Conservation (phyloP, 2,329 filamentous ascomycete genomes). For the Nemania serpens region DNA sequence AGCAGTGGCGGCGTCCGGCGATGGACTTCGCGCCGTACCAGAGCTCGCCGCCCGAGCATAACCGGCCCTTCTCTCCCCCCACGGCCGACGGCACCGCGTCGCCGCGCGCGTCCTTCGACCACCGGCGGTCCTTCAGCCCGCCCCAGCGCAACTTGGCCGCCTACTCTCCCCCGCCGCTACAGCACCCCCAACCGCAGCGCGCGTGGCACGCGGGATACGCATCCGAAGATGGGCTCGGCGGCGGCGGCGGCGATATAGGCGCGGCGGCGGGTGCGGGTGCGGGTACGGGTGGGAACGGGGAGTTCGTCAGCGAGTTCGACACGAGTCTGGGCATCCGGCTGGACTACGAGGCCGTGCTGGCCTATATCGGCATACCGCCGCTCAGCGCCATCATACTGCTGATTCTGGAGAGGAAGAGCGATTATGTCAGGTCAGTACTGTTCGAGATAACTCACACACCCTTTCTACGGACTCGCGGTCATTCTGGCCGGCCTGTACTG, state of each 20-base stretch:
- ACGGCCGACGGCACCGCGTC: conserved; percentile 49
- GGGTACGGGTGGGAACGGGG: conserved; percentile 41
- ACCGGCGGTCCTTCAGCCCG: conserved; percentile 53
- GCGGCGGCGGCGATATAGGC: conserved; percentile 22
- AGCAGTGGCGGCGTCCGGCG: conserved; percentile 29
- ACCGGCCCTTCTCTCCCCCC: conserved; percentile 78
- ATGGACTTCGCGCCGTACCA: conserved; percentile 99
- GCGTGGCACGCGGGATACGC: conserved; percentile 52
- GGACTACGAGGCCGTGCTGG: conserved; percentile 87
- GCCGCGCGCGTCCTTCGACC: conserved; percentile 63
- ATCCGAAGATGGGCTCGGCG: conserved; percentile 27
- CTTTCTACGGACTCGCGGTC: not conserved
- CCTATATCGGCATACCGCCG: conserved; percentile 85
- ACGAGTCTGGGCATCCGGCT: conserved; percentile 85
- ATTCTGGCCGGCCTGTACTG: not conserved
- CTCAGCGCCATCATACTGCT: conserved; percentile 83
- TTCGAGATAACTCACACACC: not conserved
- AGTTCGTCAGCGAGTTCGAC: conserved; percentile 67
- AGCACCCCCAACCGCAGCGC: conserved; percentile 62
- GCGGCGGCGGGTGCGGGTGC: conserved; percentile 26
- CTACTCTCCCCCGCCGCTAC: conserved; percentile 52
- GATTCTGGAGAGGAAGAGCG: conserved; percentile 89
- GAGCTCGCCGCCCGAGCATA: conserved; percentile 83
- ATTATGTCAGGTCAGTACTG: conserved; percentile 80
- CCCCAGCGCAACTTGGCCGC: conserved; percentile 48